Evolutionary conservation across 2,329 filamentous ascomycete species (phyloP).

Genomic region (Setomelanomma holmii): DNA sequence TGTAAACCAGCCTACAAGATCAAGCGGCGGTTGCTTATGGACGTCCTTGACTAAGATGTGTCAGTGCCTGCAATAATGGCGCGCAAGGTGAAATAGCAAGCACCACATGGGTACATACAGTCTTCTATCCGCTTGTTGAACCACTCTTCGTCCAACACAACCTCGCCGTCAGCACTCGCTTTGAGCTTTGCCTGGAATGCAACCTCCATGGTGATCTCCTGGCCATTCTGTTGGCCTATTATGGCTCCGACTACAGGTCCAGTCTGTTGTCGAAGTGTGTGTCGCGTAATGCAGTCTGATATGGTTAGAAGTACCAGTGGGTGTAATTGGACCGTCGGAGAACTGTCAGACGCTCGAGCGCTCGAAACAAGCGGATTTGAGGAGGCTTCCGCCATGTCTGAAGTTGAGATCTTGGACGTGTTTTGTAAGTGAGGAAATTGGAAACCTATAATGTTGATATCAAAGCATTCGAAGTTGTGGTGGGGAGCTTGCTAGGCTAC

Average conservation of each 20-base stretch:
- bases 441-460: constrained; percentile 1
- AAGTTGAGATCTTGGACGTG: neutral
- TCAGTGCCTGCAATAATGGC: no score
- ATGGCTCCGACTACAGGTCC: constrained; percentile 85
- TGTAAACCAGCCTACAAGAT: constrained; percentile 91
- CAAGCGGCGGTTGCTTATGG: constrained; percentile 80
- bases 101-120: constrained; percentile 63
- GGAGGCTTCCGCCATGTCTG: constrained; percentile 45
- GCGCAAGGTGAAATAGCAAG: no score
- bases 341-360: constrained; percentile 67
- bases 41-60: constrained; percentile 77
- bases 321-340: constrained; percentile 83
- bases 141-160: constrained; percentile 71
- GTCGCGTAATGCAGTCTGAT: constrained; percentile 93
- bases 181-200: constrained; percentile 79
- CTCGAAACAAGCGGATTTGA: constrained; percentile 54
- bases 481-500: constrained; percentile 5
- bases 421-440: neutral
- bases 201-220: constrained; percentile 89
- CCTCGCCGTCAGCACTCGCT: constrained; percentile 59
- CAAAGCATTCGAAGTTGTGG: neutral
- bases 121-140: constrained; percentile 82
- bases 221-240: constrained; percentile 89
- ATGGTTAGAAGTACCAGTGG: constrained; percentile 95
- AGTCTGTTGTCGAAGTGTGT: constrained; percentile 76